A percentile compares a stretch with the other conserved stretches of the same genome.
Evolutionary conservation across 345 rosid species (phyloP).

Genomic region (Litchi chinensis): DNA sequence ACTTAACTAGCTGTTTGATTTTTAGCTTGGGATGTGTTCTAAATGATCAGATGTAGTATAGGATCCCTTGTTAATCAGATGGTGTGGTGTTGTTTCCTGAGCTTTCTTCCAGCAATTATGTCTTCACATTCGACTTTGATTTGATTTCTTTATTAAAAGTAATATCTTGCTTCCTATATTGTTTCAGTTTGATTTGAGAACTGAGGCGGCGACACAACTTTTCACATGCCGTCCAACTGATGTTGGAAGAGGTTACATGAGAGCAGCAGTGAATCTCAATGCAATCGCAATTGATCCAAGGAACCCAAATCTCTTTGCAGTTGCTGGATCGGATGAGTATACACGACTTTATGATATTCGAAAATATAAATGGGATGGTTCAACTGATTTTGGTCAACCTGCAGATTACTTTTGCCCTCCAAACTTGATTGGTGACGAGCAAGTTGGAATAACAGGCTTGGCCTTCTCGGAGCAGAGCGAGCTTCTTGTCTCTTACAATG

Average conservation of each 20-base stretch:
- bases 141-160: slow-evolving; percentile 6
- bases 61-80: background rate
- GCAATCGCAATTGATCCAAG: slow-evolving; percentile 84
- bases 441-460: slow-evolving; percentile 83
- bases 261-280: slow-evolving; percentile 47
- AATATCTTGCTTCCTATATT: slow-evolving; percentile 21
- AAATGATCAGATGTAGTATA: background rate
- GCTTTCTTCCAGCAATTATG: slow-evolving; percentile 6
- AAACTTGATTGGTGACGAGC: slow-evolving; percentile 58
- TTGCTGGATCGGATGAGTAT: slow-evolving; percentile 80
- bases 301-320: slow-evolving; percentile 74
- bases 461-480: slow-evolving; percentile 90
- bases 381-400: slow-evolving; percentile 58
- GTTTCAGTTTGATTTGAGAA: slow-evolving; percentile 90
- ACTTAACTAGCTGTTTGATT: background rate
- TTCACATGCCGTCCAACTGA: slow-evolving; percentile 58
- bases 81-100: slow-evolving; percentile 14
- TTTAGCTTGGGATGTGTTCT: background rate
- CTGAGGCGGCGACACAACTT: slow-evolving; percentile 59
- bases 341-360: slow-evolving; percentile 87
- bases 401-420: slow-evolving; percentile 70
- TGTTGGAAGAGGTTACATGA: slow-evolving; percentile 38
- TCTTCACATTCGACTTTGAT: background rate
- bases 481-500: slow-evolving; percentile 79
- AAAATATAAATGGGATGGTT: slow-evolving; percentile 58